Percentiles rank a stretch among this genome's conserved stretches.
phyloP scores from a whole-genome alignment of 2,329 filamentous ascomycete species.

The Exophiala alcalophila region DNA sequence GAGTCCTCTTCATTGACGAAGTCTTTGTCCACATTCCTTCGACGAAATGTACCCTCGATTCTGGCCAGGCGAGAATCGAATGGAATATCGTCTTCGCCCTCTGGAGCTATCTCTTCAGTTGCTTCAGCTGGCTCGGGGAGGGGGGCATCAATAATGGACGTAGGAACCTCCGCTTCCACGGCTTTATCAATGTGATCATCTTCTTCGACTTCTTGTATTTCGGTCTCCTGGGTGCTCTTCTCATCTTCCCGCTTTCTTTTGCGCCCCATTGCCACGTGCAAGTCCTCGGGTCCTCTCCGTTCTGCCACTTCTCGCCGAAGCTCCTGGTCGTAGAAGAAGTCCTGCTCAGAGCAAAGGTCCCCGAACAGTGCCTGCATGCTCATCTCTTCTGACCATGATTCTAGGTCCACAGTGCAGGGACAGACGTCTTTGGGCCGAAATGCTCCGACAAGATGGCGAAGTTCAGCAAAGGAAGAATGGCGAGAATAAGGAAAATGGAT shows the following conservation, averaged over 20 bases:
- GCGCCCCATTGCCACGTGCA: conserved; percentile 26
- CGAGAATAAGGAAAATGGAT: conserved; percentile 76
- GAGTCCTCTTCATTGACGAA: too few species aligned
- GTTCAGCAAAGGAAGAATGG: conserved; percentile 80
- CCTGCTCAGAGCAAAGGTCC: conserved; percentile 57
- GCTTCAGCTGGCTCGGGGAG: neutral
- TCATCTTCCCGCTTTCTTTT: conserved; percentile 25
- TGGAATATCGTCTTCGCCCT: neutral
- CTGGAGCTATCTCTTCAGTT: neutral
- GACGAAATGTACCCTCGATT: too few species aligned
- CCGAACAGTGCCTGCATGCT: conserved; percentile 72
- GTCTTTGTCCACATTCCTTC: too few species aligned
- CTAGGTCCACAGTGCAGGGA: conserved; percentile 71
- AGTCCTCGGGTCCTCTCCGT: conserved; percentile 20
- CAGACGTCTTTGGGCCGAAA: conserved; percentile 75
- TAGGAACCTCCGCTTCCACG: conserved; percentile 4
- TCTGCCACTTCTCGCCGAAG: conserved; percentile 48
- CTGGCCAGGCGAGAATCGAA: neutral
- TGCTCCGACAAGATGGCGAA: conserved; percentile 64
- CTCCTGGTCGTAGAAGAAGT: conserved; percentile 63
- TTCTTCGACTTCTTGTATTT: conserved; percentile 9
- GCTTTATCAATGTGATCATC: conserved; percentile 11
- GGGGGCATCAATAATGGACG: neutral
- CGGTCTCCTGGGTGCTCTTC: conserved; percentile 15
- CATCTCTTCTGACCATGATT: conserved; percentile 60